Percentiles rank a stretch among this genome's conserved stretches.
Conservation (phyloP, 2,329 filamentous ascomycete genomes). For the Colletotrichum zoysiae region DNA sequence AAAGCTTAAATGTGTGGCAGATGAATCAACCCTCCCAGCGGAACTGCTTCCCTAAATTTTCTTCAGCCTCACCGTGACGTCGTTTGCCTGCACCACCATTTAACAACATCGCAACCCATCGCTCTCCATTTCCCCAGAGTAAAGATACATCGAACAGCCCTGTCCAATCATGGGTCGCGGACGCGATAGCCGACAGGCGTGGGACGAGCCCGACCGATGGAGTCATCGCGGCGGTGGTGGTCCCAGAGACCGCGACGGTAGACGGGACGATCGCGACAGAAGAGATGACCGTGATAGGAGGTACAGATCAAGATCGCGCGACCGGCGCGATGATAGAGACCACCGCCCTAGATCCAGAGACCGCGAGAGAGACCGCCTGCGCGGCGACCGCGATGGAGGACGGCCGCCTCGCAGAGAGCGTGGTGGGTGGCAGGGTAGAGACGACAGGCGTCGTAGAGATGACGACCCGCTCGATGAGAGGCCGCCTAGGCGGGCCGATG, state of each 20-base stretch:
- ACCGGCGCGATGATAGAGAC: slow-evolving; percentile 47
- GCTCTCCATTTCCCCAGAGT: background rate
- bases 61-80: slow-evolving; percentile 36
- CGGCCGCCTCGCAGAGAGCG: slow-evolving; percentile 51
- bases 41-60: slow-evolving; percentile 22
- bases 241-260: slow-evolving; percentile 48
- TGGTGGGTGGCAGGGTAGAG: slow-evolving; percentile 51
- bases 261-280: slow-evolving; percentile 45
- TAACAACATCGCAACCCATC: background rate
- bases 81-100: background rate
- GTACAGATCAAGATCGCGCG: slow-evolving; percentile 52
- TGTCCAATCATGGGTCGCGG: slow-evolving; percentile 27
- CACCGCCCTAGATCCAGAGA: slow-evolving; percentile 49
- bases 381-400: slow-evolving; percentile 53
- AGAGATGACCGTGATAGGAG: slow-evolving; percentile 44
- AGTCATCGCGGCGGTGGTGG: slow-evolving; percentile 48
- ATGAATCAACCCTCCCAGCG: background rate
- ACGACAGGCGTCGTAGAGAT: slow-evolving; percentile 45
- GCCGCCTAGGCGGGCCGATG: slow-evolving; percentile 44
- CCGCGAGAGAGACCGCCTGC: slow-evolving; percentile 51
- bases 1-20: slow-evolving; percentile 15
- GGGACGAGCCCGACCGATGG: slow-evolving; percentile 66
- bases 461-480: slow-evolving; percentile 42
- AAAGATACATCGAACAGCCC: background rate
- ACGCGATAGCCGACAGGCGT: slow-evolving; percentile 69